Percentiles rank a stretch among this genome's conserved stretches.
Evolutionary conservation across 352 stramenopile species (phyloP).

Genomic region (Aphanomyces euteiches): DNA sequence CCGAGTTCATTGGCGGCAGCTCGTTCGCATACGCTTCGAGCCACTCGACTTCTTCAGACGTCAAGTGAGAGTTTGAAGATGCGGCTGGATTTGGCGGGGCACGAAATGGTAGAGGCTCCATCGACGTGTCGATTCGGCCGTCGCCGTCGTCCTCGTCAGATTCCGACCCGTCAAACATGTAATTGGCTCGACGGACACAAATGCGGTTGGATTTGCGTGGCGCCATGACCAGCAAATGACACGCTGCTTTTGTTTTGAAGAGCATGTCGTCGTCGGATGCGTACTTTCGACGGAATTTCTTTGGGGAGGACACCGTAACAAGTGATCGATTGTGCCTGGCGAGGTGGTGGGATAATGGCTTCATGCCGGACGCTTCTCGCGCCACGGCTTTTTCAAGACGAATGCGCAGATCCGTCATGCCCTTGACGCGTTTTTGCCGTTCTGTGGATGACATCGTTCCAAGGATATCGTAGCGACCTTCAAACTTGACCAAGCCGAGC

Average conservation of each 20-base stretch:
- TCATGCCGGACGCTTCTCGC: neutral
- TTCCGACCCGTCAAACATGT: neutral
- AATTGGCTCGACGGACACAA: neutral
- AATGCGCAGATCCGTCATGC: neutral
- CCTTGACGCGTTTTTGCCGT: neutral
- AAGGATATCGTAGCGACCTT: neutral
- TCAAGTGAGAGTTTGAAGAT: neutral
- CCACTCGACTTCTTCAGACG: conserved; percentile 1
- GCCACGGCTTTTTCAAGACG: neutral
- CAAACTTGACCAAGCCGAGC: conserved; percentile 16
- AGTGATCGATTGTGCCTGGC: neutral
- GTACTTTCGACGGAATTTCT: conserved; percentile 5
- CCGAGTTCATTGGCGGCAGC: neutral
- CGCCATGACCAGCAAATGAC: neutral
- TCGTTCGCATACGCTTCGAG: neutral
- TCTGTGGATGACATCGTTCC: neutral
- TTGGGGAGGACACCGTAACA: neutral
- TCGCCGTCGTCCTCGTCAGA: neutral
- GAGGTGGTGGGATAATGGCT: neutral
- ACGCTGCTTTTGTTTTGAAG: neutral
- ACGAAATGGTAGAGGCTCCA: conserved; percentile 7
- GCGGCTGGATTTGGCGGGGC: neutral
- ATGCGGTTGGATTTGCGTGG: conserved; percentile 14
- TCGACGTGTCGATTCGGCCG: neutral
- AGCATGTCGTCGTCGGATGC: neutral